Evolutionary conservation across 257 asterid genomes (phyloP), one percentile per base, ranked within the genome.

Genomic region (Primulina tabacum): DNA sequence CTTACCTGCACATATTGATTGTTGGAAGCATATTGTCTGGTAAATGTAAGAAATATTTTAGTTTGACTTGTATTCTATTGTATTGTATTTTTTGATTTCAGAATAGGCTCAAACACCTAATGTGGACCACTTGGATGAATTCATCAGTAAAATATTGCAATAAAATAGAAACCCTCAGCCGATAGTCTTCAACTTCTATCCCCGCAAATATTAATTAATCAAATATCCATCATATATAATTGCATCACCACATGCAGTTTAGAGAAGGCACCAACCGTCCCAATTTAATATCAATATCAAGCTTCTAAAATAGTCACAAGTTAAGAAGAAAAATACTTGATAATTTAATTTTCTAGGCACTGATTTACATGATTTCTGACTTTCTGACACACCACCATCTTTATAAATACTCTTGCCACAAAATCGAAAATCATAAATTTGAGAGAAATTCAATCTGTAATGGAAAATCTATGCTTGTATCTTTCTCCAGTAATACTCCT

Each of bases 401-500:
- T 53, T 50, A 38, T 5, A 65, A 59, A 30, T 40, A 6, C 7
- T 35, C 1, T 33, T 33, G 6, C 20, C n/a, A 11, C 50, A 11
- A 6, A 17, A 62, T 16, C 32, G n/a, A 33, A 62, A 12, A 14
- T 3, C 52, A 33, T 30, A 10, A 16, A 33, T 12, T 62, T 17
- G n/a, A 12, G 9, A 32, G 5, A 32, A 5, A 33, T 62, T 57
- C 34, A 38, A 69, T 37, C 73, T 21, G 50, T 65, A 29, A 80
- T 77, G 83, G 81, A 56, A 73, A 80, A 63, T 67, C 78, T 77
- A 38, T 75, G 63, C 67, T 73, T 56, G 8, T 73, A 30, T 7
- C 65, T 79, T 16, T 78, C 73, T 28, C 86, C 86, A 4, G 1
- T 72, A 1, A 59, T 85, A 67, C 67, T 85, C 1, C 6, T 80